Evolutionary conservation across 1,284 basidiomycete genomes (phyloP).

Genomic region (Mycena sp.): DNA sequence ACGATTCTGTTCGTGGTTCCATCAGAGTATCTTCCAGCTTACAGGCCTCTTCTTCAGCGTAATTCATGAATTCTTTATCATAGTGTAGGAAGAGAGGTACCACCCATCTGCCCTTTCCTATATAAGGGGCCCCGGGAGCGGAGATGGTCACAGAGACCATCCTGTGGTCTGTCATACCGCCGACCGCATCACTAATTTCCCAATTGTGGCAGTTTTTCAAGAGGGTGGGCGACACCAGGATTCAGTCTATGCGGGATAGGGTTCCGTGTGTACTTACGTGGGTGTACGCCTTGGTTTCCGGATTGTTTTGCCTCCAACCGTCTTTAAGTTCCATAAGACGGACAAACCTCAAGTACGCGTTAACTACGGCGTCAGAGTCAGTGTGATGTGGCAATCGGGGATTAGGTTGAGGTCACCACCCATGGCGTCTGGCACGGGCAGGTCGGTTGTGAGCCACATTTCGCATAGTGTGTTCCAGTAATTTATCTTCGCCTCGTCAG

Average conservation of each 20-base stretch:
- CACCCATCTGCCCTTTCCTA: slow-evolving; percentile 21
- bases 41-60: background rate
- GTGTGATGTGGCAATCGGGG: slow-evolving; percentile 8
- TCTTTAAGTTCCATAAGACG: background rate
- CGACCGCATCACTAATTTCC: background rate
- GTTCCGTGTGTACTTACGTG: background rate
- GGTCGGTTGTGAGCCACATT: slow-evolving; percentile 1
- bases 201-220: slow-evolving; percentile 1
- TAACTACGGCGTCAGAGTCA: background rate
- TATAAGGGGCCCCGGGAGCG: slow-evolving; percentile 5
- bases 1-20: background rate
- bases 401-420: slow-evolving; percentile 22
- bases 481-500: slow-evolving; percentile 10
- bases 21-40: background rate
- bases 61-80: slow-evolving; percentile 6
- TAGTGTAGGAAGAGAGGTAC: slow-evolving; percentile 16
- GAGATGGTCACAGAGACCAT: slow-evolving; percentile 16
- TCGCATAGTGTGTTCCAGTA: slow-evolving; percentile 24
- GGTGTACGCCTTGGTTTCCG: background rate
- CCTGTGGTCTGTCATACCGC: background rate
- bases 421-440: slow-evolving; percentile 15
- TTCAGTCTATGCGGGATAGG: slow-evolving; percentile 8
- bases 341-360: background rate
- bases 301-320: too few relatives aligned
- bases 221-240: background rate